These are phyloP conservation scores for Petunia secreta DNA, from an alignment of 257 asterid genomes.

Conservation along the genomic window DNA sequence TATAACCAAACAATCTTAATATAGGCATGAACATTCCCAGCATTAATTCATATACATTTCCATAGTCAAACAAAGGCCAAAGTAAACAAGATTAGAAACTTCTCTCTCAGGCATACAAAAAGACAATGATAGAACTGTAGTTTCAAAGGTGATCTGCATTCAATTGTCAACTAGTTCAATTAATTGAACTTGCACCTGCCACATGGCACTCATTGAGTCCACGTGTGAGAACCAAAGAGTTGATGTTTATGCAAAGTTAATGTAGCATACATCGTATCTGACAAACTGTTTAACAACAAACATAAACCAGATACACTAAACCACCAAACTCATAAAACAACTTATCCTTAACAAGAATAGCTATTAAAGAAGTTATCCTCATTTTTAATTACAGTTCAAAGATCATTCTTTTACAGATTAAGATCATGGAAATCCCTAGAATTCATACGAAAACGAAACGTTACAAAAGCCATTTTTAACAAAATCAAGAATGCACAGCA, in stretches of 20 bases:
- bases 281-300: not conserved
- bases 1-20: not conserved
- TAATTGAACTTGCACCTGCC: not conserved
- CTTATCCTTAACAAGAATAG: too few relatives aligned
- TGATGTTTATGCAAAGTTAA: not conserved
- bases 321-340: too few relatives aligned
- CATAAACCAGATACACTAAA: not conserved
- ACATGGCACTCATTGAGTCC: not conserved
- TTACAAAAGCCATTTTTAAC: too few relatives aligned
- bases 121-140: not conserved
- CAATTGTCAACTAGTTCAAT: not conserved
- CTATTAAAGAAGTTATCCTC: not conserved
- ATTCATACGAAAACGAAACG: not conserved
- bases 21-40: not conserved
- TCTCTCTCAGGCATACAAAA: not conserved
- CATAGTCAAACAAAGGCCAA: not conserved
- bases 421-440: not conserved
- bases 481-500: not conserved
- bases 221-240: not conserved
- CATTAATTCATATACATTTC: not conserved
- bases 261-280: not conserved
- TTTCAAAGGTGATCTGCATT: not conserved
- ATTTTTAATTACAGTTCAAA: not conserved
- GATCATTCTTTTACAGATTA: not conserved
- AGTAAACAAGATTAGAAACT: not conserved